These are phyloP conservation scores for Lavandula angustifolia DNA, from an alignment of 257 asterid species.

Conservation along the genomic window DNA sequence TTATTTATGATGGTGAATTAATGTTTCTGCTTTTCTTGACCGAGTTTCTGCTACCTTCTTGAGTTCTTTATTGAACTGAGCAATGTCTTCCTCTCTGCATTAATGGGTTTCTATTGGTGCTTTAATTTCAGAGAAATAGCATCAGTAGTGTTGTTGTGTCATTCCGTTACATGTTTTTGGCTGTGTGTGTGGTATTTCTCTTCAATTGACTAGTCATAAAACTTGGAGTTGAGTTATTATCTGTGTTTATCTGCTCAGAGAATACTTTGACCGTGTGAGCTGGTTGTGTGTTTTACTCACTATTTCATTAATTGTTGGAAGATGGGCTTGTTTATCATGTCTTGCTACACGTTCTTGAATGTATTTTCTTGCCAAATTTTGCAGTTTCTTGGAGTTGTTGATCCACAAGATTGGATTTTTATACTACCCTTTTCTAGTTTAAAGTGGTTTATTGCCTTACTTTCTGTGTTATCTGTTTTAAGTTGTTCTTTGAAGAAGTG, in stretches of 20 bases:
- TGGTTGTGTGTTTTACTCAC: neutral
- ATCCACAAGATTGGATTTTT: neutral
- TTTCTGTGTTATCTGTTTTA: slow-evolving; percentile 30
- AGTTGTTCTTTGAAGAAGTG: slow-evolving; percentile 32
- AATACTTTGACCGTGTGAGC: slow-evolving; percentile 27
- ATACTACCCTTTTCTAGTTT: neutral
- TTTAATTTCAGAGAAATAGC: slow-evolving; percentile 45
- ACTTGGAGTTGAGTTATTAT: slow-evolving; percentile 24
- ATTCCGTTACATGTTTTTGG: slow-evolving; percentile 40
- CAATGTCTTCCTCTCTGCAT: slow-evolving; percentile 39
- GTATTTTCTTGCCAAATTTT: slow-evolving; percentile 2
- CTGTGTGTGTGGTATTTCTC: slow-evolving; percentile 36
- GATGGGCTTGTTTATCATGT: slow-evolving; percentile 2
- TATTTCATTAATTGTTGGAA: neutral
- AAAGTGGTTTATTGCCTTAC: slow-evolving; percentile 19
- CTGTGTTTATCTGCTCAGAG: slow-evolving; percentile 19
- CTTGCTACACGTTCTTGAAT: neutral
- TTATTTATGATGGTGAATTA: slow-evolving; percentile 45
- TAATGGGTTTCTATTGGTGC: slow-evolving; percentile 37
- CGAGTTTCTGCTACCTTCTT: slow-evolving; percentile 40
- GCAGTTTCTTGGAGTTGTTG: neutral
- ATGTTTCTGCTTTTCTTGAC: slow-evolving; percentile 48
- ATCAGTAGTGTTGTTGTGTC: slow-evolving; percentile 34
- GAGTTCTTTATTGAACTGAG: slow-evolving; percentile 41
- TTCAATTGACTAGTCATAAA: slow-evolving; percentile 27